A percentile compares a stretch with the other conserved stretches of the same genome.
Evolutionary conservation across 2,329 filamentous ascomycete genomes (phyloP).

Genomic region (Microdochium trichocladiopsis): DNA sequence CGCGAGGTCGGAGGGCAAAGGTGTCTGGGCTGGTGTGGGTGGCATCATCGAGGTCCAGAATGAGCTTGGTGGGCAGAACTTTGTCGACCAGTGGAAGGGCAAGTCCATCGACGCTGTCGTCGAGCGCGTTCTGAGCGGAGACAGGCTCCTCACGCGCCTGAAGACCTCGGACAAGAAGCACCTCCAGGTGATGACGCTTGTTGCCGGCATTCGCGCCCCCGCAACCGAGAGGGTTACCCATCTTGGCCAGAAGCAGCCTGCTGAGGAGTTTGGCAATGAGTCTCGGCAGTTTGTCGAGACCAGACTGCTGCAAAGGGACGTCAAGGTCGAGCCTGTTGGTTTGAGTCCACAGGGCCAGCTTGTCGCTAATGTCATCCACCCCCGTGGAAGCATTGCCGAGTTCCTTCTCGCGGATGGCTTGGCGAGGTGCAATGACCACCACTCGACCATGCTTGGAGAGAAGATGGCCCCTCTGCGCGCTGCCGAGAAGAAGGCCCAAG

Average conservation of each 20-base stretch:
- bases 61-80: conserved; percentile 71
- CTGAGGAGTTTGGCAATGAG: conserved; percentile 85
- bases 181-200: conserved; percentile 77
- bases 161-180: conserved; percentile 78
- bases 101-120: conserved; percentile 79
- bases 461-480: conserved; percentile 82
- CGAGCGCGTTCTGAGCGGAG: conserved; percentile 85
- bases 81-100: conserved; percentile 79
- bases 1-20: conserved; percentile 73
- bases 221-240: conserved; percentile 80
- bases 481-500: conserved; percentile 80
- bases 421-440: conserved; percentile 89
- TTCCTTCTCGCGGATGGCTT: conserved; percentile 85
- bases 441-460: conserved; percentile 82
- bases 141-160: conserved; percentile 80
- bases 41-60: conserved; percentile 71
- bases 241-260: conserved; percentile 73
- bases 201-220: conserved; percentile 85
- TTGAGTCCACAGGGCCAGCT: conserved; percentile 86
- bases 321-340: conserved; percentile 77
- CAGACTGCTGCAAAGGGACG: conserved; percentile 76
- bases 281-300: conserved; percentile 82
- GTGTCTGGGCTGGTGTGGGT: conserved; percentile 65
- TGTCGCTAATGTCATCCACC: conserved; percentile 82
- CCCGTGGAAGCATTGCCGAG: conserved; percentile 84